A percentile compares a stretch with the other conserved stretches of the same genome.
These are phyloP conservation scores for Clarkia xantiana DNA, from an alignment of 345 rosid genomes.

Conservation along the genomic window DNA sequence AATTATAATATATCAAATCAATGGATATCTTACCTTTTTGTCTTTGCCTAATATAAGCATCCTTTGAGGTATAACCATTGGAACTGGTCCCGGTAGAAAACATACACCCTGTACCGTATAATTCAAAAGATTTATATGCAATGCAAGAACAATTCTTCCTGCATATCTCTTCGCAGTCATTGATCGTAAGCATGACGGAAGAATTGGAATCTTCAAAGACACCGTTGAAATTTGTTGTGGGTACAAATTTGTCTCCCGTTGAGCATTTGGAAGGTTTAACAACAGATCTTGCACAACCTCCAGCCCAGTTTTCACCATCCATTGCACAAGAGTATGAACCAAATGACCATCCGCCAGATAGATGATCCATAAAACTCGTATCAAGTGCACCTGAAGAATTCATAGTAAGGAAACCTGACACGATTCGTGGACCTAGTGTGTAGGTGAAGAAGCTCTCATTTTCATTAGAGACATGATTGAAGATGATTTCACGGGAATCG, in stretches of 20 bases:
- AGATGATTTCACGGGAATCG: neutral
- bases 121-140: neutral
- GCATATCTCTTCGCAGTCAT: neutral
- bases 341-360: too few relatives aligned
- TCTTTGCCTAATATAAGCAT: too few relatives aligned
- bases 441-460: conserved; percentile 9
- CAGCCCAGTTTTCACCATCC: too few relatives aligned
- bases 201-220: neutral
- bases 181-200: neutral
- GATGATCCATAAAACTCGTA: too few relatives aligned
- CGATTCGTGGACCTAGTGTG: too few relatives aligned
- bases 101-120: neutral
- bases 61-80: neutral
- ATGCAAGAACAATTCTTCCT: neutral
- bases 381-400: too few relatives aligned
- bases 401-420: neutral
- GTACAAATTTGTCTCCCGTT: neutral
- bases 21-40: neutral
- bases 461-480: conserved; percentile 6
- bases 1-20: neutral
- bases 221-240: too few relatives aligned
- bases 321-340: too few relatives aligned
- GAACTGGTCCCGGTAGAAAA: neutral
- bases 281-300: too few relatives aligned
- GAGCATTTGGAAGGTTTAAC: neutral